A percentile compares a stretch with the other conserved stretches of the same genome.
Evolutionary conservation across 345 rosid genomes (phyloP).

Genomic region (Aurinia saxatilis): DNA sequence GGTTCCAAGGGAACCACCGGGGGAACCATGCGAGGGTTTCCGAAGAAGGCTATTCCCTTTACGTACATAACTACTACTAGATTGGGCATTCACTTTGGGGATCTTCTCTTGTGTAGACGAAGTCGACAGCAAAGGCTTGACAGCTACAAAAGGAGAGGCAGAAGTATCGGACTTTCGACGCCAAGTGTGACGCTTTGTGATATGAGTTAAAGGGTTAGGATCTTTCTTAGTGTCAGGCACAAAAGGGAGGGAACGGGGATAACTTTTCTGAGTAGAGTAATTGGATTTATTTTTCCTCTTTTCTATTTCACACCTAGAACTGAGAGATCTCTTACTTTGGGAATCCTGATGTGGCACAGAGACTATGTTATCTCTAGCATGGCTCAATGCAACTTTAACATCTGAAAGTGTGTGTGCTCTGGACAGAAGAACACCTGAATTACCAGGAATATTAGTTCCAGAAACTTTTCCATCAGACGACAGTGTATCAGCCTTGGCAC

Average conservation of each 20-base stretch:
- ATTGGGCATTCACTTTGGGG: slow-evolving; percentile 28
- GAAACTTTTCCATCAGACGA: slow-evolving; percentile 27
- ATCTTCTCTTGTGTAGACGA: slow-evolving; percentile 36
- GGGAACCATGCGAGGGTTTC: slow-evolving; percentile 41
- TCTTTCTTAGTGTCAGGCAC: slow-evolving; percentile 39
- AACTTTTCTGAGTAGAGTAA: slow-evolving; percentile 34
- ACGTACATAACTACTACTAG: slow-evolving; percentile 52
- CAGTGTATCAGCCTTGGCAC: slow-evolving; percentile 9
- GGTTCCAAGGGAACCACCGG: slow-evolving; percentile 31
- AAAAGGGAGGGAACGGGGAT: slow-evolving; percentile 36
- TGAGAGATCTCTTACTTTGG: slow-evolving; percentile 23
- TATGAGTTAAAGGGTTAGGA: slow-evolving; percentile 36
- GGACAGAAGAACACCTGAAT: slow-evolving; percentile 25
- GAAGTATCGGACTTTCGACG: slow-evolving; percentile 41
- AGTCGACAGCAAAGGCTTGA: slow-evolving; percentile 33
- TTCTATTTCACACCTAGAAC: slow-evolving; percentile 25
- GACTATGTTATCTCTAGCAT: slow-evolving; percentile 27
- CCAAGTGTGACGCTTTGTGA: slow-evolving; percentile 68
- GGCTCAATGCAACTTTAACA: slow-evolving; percentile 17
- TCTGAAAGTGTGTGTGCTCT: slow-evolving; percentile 28
- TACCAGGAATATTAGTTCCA: slow-evolving; percentile 15
- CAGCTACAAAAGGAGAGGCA: slow-evolving; percentile 28
- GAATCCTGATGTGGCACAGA: slow-evolving; percentile 27
- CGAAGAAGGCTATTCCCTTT: slow-evolving; percentile 96
- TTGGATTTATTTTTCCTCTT: slow-evolving; percentile 37